phyloP scores from a whole-genome alignment of 2,329 filamentous ascomycete species.

The Cercospora canescens region DNA sequence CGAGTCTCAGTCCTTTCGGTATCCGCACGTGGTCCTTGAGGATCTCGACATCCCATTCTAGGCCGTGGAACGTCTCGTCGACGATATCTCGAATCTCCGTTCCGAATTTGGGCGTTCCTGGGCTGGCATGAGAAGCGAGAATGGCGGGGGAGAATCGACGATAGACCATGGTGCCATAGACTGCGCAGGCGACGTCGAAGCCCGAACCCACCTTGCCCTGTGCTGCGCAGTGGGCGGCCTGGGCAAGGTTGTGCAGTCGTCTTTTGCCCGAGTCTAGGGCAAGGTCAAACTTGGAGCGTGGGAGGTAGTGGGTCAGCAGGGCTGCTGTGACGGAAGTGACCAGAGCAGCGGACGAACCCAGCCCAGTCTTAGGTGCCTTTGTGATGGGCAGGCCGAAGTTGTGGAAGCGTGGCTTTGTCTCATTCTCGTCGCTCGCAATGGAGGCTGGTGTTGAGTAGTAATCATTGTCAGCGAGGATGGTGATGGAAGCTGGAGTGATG shows the following conservation, averaged over 20 bases:
- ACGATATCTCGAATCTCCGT: slow-evolving; percentile 65
- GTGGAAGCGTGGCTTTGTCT: slow-evolving; percentile 60
- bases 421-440: slow-evolving; percentile 22
- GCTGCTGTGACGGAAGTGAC: slow-evolving; percentile 84
- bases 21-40: slow-evolving; percentile 68
- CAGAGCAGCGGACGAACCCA: slow-evolving; percentile 91
- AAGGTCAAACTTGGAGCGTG: slow-evolving; percentile 57
- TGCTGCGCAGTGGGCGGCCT: slow-evolving; percentile 90
- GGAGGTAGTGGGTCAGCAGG: slow-evolving; percentile 74
- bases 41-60: slow-evolving; percentile 78
- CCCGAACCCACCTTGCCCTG: slow-evolving; percentile 96
- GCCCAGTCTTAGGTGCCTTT: slow-evolving; percentile 88
- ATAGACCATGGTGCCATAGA: slow-evolving; percentile 89
- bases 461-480: slow-evolving; percentile 90
- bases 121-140: slow-evolving; percentile 66
- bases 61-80: slow-evolving; percentile 52
- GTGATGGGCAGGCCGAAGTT: slow-evolving; percentile 74
- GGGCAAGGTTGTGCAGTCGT: slow-evolving; percentile 85
- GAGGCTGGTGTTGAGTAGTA: slow-evolving; percentile 79
- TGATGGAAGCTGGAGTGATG: slow-evolving; percentile 71
- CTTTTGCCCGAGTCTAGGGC: slow-evolving; percentile 54
- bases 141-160: slow-evolving; percentile 84
- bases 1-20: slow-evolving; percentile 70
- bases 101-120: slow-evolving; percentile 67
- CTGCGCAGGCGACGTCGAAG: slow-evolving; percentile 91